Percentiles rank a stretch among this genome's conserved stretches.
Conservation (phyloP, 176 grass and related monocot genomes). For the Calamus simplicifolius region DNA sequence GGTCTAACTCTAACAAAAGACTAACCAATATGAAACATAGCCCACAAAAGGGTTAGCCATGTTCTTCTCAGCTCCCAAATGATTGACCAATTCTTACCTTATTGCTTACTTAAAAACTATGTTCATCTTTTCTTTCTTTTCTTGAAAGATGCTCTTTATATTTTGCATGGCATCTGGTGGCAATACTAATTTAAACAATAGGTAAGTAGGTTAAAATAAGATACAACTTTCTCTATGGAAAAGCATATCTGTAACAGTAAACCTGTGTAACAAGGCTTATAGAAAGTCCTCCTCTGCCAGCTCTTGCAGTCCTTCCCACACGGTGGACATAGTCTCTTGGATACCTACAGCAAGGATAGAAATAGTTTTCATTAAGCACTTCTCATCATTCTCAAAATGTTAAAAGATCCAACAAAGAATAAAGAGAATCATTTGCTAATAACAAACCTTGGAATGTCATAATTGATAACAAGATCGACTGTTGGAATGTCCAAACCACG, state of each 20-base stretch:
- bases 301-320: slow-evolving; percentile 94
- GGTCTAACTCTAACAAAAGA: no score
- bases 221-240: no score
- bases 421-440: slow-evolving; percentile 4
- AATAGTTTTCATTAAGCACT: slow-evolving; percentile 2
- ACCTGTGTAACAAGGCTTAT: slow-evolving; percentile 91
- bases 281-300: slow-evolving; percentile 64
- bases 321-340: slow-evolving; percentile 80
- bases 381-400: background rate
- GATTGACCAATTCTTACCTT: no score
- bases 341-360: slow-evolving; percentile 36
- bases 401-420: background rate
- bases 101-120: no score
- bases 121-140: no score
- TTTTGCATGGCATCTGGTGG: no score
- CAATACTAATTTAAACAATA: no score
- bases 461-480: slow-evolving; percentile 99
- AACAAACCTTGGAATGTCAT: slow-evolving; percentile 67
- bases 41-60: no score
- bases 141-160: no score
- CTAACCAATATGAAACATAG: no score
- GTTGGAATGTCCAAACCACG: slow-evolving; percentile 97
- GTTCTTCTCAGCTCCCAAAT: no score
- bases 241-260: slow-evolving; percentile 3
- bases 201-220: no score